Percentiles rank a stretch among this genome's conserved stretches.
phyloP scores from a whole-genome alignment of 208 protist species.

The Leishmania turanica region DNA sequence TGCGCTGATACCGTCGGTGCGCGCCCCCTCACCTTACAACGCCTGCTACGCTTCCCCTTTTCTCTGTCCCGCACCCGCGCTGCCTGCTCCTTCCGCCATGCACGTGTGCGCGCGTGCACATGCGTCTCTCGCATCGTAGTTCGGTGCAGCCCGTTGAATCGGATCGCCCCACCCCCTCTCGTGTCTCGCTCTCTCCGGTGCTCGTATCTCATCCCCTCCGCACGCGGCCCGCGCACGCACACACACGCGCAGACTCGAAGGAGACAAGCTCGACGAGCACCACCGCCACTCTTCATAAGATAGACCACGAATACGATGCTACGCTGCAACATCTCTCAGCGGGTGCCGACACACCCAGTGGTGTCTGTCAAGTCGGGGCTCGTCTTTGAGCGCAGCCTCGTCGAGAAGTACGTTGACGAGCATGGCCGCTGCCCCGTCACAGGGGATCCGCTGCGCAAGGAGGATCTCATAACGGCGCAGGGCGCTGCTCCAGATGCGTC shows the following conservation, averaged over 20 bases:
- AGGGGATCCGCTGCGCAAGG: conserved; percentile 71
- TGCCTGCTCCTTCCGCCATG: not conserved
- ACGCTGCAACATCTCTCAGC: conserved; percentile 85
- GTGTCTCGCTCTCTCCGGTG: not conserved
- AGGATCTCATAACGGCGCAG: conserved; percentile 91
- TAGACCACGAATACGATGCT: conserved; percentile 34
- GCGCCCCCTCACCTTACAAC: no score
- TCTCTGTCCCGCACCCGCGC: not conserved
- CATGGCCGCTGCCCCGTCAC: conserved; percentile 96
- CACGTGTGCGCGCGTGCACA: not conserved
- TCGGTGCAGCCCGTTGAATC: not conserved
- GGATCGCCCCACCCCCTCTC: not conserved
- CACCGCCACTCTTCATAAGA: not conserved
- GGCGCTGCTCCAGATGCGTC: conserved; percentile 20
- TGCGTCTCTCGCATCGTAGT: not conserved
- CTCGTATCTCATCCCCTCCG: not conserved
- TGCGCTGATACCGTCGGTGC: no score
- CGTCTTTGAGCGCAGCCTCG: conserved; percentile 96
- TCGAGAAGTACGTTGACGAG: conserved; percentile 95
- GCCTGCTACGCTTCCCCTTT: not conserved
- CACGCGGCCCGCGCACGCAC: not conserved
- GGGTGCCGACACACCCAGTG: conserved; percentile 94
- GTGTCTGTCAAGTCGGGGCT: conserved; percentile 93
- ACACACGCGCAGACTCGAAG: not conserved
- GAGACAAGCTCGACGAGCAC: not conserved